A percentile compares a stretch with the other conserved stretches of the same genome.
phyloP scores from a whole-genome alignment of 2,329 filamentous ascomycete species.

The Calonectria pauciramosa region DNA sequence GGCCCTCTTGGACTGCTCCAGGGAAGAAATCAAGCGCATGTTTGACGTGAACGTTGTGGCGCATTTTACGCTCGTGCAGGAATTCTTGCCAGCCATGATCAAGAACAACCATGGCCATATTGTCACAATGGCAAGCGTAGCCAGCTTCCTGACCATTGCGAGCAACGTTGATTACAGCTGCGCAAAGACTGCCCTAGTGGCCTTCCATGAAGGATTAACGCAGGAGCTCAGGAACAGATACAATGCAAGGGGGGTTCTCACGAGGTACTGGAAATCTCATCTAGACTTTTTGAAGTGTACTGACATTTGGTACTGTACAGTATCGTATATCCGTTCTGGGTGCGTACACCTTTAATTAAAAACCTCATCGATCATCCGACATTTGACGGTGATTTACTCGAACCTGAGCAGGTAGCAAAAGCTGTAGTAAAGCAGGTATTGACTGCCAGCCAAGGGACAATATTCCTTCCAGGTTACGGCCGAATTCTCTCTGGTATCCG shows the following conservation, averaged over 20 bases:
- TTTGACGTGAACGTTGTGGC: slow-evolving; percentile 76
- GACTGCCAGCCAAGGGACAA: slow-evolving; percentile 55
- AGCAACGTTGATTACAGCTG: slow-evolving; percentile 74
- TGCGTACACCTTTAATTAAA: slow-evolving; percentile 36
- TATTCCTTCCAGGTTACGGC: slow-evolving; percentile 53
- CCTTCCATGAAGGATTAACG: slow-evolving; percentile 74
- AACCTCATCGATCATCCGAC: slow-evolving; percentile 33
- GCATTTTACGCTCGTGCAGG: slow-evolving; percentile 72
- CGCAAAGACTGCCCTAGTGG: slow-evolving; percentile 71
- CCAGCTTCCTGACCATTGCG: slow-evolving; percentile 69
- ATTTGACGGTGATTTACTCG: slow-evolving; percentile 31
- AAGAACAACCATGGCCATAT: slow-evolving; percentile 74
- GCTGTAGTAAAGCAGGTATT: slow-evolving; percentile 58
- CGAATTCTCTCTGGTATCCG: slow-evolving; percentile 15
- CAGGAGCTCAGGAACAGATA: slow-evolving; percentile 69
- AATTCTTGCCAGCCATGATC: slow-evolving; percentile 75
- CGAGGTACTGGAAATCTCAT: neutral
- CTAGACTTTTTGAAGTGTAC: neutral
- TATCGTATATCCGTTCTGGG: slow-evolving; percentile 65
- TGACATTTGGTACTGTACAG: neutral
- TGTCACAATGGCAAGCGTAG: slow-evolving; percentile 74
- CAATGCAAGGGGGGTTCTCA: slow-evolving; percentile 54
- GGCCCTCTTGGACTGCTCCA: slow-evolving; percentile 3
- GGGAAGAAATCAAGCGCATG: slow-evolving; percentile 5
- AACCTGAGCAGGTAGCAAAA: slow-evolving; percentile 51